Base-by-base conservation (phyloP, 495 filamentous ascomycete genomes). In the Wilcoxina mikolae region DNA sequence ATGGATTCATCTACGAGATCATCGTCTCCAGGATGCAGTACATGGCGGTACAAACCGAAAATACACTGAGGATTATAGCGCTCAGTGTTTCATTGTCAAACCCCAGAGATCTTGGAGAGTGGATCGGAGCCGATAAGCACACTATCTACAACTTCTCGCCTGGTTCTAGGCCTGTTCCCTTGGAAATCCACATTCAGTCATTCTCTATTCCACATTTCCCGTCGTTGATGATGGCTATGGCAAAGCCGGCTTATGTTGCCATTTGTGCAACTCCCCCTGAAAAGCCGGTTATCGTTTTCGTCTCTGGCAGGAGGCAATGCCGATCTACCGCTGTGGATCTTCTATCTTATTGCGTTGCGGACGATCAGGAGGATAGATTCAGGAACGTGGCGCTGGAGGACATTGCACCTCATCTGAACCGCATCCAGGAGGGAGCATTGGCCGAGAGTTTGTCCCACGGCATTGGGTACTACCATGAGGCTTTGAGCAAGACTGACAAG, bases 111-210 rank as follows among this genome's bases (percentile, higher is more conserved):
- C 78, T 96, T 56, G 89, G 93, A 42, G 93, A 96, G 69, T 99
- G 91, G 91, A 94, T 96, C 60, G 93, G 93, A 54, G 93, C 91
- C n/a, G 90, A 80, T 56, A 96, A 94, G 72, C 93, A 99, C 65
- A 94, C 87, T 29, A 93, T 94, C 54, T 96, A 84, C 75, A 99
- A 96, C 70, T 99, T 99, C 75, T 95, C 87, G 62, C 91, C 91
- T 2, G 80, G 89, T 62, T 79, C 87, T 53, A 81, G 91, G 22
- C 81, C 86, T 3, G 78, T 94, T 1, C 89, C 89, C 1, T 69
- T 99, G 35, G 91, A 96, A 62, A 80, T 99, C 29, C 86, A 94
- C 63, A 85, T 99, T 46, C 91, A 99, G 67, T 93, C 87, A 1
- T 99, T 86, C 70, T 84, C 82, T 27, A 91, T 95, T 46, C 91